These are phyloP conservation scores for Lepiota venenata DNA, from an alignment of 768 basidiomycete genomes.

Conservation along the genomic window DNA sequence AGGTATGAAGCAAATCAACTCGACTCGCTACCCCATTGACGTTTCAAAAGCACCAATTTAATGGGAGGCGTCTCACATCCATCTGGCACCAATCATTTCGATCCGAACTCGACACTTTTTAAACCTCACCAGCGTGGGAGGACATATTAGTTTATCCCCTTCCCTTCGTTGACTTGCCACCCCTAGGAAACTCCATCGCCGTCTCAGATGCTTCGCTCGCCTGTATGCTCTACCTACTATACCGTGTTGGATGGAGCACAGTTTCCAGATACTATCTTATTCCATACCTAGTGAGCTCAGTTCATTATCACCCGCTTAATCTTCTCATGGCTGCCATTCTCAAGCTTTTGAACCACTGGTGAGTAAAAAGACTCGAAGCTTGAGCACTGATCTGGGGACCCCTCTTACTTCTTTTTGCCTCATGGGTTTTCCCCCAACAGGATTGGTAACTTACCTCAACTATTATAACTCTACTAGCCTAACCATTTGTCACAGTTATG, in stretches of 20 bases:
- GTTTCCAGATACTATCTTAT: conserved; percentile 32
- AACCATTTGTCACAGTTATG: conserved; percentile 32
- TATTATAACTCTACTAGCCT: neutral
- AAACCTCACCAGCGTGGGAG: conserved; percentile 34
- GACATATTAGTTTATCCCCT: neutral
- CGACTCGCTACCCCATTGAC: neutral
- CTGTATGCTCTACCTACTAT: conserved; percentile 23
- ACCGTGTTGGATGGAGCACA: conserved; percentile 21
- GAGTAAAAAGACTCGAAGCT: conserved; percentile 23
- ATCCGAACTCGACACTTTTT: conserved; percentile 36
- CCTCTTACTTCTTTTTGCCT: neutral
- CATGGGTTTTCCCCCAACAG: neutral
- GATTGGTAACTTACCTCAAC: neutral
- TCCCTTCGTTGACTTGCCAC: conserved; percentile 7
- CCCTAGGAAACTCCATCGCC: conserved; percentile 35
- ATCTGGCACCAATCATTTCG: conserved; percentile 42
- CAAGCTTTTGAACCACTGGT: conserved; percentile 46
- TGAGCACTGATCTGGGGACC: conserved; percentile 17
- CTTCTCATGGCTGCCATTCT: neutral
- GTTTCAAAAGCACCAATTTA: conserved; percentile 32
- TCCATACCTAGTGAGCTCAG: conserved; percentile 40
- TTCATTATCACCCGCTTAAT: neutral
- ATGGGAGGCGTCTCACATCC: conserved; percentile 47
- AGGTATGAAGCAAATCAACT: conserved; percentile 14
- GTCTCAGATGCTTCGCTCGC: conserved; percentile 28